Percentiles rank a stretch among this genome's conserved stretches.
phyloP scores from a whole-genome alignment of 495 filamentous ascomycete species.

The Aspergillus heteromorphus region DNA sequence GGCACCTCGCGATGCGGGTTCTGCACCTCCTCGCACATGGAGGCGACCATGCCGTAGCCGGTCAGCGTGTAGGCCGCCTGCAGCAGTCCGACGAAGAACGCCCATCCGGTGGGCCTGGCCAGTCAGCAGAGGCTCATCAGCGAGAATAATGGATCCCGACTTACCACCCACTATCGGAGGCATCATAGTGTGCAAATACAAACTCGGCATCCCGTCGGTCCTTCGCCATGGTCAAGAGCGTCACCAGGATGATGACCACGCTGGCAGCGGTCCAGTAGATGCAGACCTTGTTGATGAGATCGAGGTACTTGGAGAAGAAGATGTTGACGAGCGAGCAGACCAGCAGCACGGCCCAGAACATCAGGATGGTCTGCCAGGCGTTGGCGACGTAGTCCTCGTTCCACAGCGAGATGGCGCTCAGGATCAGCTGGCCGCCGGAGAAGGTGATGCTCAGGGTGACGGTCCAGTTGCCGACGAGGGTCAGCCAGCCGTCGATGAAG shows the following conservation, averaged over 20 bases:
- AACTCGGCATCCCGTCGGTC: slow-evolving; percentile 45
- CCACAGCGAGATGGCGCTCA: slow-evolving; percentile 57
- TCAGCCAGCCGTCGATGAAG: slow-evolving; percentile 73
- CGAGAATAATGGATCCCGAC: no score
- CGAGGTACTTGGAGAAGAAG: slow-evolving; percentile 52
- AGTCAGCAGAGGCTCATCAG: slow-evolving; percentile 3
- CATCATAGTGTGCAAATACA: slow-evolving; percentile 60
- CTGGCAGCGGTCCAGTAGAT: slow-evolving; percentile 61
- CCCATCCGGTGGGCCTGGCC: slow-evolving; percentile 50
- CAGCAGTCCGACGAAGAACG: slow-evolving; percentile 57
- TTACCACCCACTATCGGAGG: slow-evolving; percentile 50
- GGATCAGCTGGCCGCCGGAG: slow-evolving; percentile 53
- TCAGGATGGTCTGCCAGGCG: slow-evolving; percentile 57
- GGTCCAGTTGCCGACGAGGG: slow-evolving; percentile 65
- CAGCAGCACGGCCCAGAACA: slow-evolving; percentile 61
- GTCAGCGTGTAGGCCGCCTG: slow-evolving; percentile 58
- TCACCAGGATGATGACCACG: slow-evolving; percentile 56
- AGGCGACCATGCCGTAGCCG: slow-evolving; percentile 52
- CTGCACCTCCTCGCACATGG: slow-evolving; percentile 67
- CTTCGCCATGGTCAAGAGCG: slow-evolving; percentile 54
- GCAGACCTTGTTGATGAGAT: slow-evolving; percentile 62
- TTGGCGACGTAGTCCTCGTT: slow-evolving; percentile 57
- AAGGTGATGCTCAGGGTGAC: slow-evolving; percentile 47
- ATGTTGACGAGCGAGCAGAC: slow-evolving; percentile 54
- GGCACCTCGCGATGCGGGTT: slow-evolving; percentile 62